Evolutionary conservation across 2,329 filamentous ascomycete species (phyloP).

Genomic region (Chalara sp.): DNA sequence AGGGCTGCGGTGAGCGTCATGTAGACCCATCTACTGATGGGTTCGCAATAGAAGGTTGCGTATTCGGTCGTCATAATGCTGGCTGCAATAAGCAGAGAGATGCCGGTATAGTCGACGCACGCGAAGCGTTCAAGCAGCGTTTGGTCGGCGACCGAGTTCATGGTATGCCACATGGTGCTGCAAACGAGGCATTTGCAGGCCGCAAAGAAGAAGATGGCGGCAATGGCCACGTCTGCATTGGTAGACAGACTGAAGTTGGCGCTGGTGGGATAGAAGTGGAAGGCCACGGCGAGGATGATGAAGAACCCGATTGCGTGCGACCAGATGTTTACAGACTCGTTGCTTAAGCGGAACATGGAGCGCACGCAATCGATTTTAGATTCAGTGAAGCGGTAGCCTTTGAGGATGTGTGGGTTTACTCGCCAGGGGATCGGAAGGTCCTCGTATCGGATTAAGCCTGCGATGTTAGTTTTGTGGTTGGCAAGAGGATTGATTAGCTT

Average conservation of each 20-base stretch:
- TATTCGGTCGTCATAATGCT: conserved; percentile 98
- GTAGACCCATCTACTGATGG: conserved; percentile 77
- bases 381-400: conserved; percentile 89
- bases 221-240: conserved; percentile 83
- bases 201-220: conserved; percentile 91
- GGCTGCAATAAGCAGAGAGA: conserved; percentile 87
- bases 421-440: conserved; percentile 89
- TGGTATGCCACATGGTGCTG: conserved; percentile 96
- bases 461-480: background rate
- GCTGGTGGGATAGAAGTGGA: conserved; percentile 91
- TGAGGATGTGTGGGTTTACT: conserved; percentile 87
- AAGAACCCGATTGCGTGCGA: conserved; percentile 87
- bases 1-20: conserved; percentile 75
- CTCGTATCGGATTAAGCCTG: conserved; percentile 76
- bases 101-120: conserved; percentile 97
- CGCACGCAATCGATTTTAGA: conserved; percentile 83
- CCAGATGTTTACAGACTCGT: conserved; percentile 98
- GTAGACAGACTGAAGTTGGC: conserved; percentile 81
- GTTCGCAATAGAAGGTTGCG: conserved; percentile 97
- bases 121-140: conserved; percentile 89
- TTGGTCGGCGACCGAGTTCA: conserved; percentile 93
- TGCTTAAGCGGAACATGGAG: conserved; percentile 78
- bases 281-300: conserved; percentile 79
- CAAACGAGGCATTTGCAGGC: conserved; percentile 92
- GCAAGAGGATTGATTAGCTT: background rate